Percentiles rank a stretch among this genome's conserved stretches.
phyloP scores from a whole-genome alignment of 2,329 filamentous ascomycete species.

The Sclerotinia sclerotiorum region DNA sequence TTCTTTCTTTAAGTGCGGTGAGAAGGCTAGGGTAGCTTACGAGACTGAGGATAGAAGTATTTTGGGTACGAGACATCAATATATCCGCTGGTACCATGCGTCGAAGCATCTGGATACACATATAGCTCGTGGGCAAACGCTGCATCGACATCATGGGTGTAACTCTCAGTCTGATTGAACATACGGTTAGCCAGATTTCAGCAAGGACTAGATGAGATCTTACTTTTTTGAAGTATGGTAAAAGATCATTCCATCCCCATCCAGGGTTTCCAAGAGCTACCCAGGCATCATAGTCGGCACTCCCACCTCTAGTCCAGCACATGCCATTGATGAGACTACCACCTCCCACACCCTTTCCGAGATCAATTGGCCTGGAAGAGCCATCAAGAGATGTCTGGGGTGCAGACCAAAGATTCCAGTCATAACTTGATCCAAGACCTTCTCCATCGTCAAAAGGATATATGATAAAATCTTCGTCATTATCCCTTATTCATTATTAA shows the following conservation, averaged over 20 bases:
- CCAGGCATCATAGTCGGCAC: constrained; percentile 44
- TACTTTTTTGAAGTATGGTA: constrained; percentile 46
- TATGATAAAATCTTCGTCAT: constrained; percentile 33
- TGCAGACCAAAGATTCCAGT: constrained; percentile 45
- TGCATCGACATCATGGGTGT: constrained; percentile 36
- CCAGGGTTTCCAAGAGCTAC: constrained; percentile 43
- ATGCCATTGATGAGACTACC: constrained; percentile 47
- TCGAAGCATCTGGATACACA: constrained; percentile 36
- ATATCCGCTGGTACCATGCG: constrained; percentile 43
- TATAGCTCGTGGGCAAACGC: constrained; percentile 32
- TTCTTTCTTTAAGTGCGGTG: not conserved
- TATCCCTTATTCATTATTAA: constrained; percentile 29
- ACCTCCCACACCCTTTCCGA: constrained; percentile 40
- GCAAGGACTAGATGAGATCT: not conserved
- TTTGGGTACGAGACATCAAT: constrained; percentile 44
- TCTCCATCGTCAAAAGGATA: constrained; percentile 34
- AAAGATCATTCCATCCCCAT: constrained; percentile 42
- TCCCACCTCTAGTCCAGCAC: constrained; percentile 33
- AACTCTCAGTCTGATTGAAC: constrained; percentile 42
- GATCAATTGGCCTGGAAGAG: constrained; percentile 30
- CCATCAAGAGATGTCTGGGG: constrained; percentile 42
- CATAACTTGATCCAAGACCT: constrained; percentile 43
- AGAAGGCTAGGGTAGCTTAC: constrained; percentile 34
- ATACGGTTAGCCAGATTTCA: not conserved
- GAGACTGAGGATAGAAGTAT: constrained; percentile 45